Percentiles rank a stretch among this genome's conserved stretches.
Conservation (phyloP, 2,329 filamentous ascomycete species). For the Blastomyces gilchristii region DNA sequence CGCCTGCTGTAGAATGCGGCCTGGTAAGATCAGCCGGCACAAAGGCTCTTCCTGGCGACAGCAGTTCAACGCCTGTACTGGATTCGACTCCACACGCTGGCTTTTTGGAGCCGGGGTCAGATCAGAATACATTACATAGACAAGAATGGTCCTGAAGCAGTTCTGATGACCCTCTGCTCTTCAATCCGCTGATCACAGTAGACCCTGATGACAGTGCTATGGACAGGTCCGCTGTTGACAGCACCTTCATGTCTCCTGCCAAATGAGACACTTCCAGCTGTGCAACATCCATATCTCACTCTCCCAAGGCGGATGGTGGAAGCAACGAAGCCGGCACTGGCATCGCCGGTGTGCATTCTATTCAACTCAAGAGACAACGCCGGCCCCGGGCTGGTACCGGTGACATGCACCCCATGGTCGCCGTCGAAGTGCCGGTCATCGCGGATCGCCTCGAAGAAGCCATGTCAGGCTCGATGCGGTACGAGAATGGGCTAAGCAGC, state of each 20-base stretch:
- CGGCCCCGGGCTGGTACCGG: not conserved
- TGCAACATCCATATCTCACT: not conserved
- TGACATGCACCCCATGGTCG: constrained; percentile 1
- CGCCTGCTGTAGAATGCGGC: not conserved
- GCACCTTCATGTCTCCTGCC: not conserved
- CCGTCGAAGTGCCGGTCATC: not conserved
- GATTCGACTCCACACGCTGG: not conserved
- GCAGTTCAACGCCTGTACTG: not conserved
- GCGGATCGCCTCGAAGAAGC: not conserved
- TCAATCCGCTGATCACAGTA: not conserved
- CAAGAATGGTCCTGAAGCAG: not conserved
- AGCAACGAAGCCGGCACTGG: not conserved
- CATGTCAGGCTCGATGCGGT: not conserved
- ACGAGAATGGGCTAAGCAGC: not conserved
- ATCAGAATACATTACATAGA: not conserved
- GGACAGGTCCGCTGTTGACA: not conserved
- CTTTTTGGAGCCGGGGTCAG: not conserved
- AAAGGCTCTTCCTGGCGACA: not conserved
- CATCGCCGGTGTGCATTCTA: not conserved
- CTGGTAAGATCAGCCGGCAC: not conserved
- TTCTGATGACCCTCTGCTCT: not conserved
- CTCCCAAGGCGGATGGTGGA: not conserved
- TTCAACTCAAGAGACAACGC: not conserved
- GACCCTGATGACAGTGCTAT: not conserved
- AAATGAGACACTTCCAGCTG: not conserved